Base-by-base conservation (phyloP, 1,284 basidiomycete genomes). In the Moniliophthora roreri region DNA sequence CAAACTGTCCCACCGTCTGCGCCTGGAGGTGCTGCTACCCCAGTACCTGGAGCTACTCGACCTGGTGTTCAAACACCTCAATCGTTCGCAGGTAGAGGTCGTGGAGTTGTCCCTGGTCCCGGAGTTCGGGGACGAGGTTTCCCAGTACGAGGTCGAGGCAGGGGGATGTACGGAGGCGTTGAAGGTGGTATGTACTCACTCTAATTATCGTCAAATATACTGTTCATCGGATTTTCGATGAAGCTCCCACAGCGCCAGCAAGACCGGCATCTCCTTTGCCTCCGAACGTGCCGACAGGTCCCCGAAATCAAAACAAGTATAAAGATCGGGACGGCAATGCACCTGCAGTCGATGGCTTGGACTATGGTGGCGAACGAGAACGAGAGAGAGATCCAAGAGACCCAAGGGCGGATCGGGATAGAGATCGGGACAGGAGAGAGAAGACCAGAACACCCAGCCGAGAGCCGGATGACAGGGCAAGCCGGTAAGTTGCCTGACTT, bases 231-330 rank as follows among this genome's bases (percentile, higher is more conserved):
- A 49, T 49, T 49, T 55, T 68, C 61, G n/a, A n/a, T n/a, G n/a
- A 59, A 66, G 75, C 71, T 37, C 75, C 78, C 11, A 68, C 71
- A 56, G 74, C 71, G n/a, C 84, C 87, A 45, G 81, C 81, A 35
- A 79, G 89, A 48, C 84, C 90, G 15, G 85, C 88, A 3, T 91
- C 89, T 0, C 89, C 89, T 23, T 76, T 91, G 1, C 90, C 90
- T 3, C 88, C 90, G 15, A 84, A 84, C 58, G 89, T 93, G 20
- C 90, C 90, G 0, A 93, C 90, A 0, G 91, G 91, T 1, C 90
- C 90, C 9, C 78, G 90, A 41, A 92, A 91, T 66, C 86, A 89
- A 65, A 91, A 90, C 66, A 90, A 90, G 66, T 92, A 93, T 73
- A 92, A 91, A 70, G 90, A 93, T 66, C 80, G 90, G 35, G 88